Base-by-base conservation (phyloP, 257 asterid species). In the Mitragyna speciosa region DNA sequence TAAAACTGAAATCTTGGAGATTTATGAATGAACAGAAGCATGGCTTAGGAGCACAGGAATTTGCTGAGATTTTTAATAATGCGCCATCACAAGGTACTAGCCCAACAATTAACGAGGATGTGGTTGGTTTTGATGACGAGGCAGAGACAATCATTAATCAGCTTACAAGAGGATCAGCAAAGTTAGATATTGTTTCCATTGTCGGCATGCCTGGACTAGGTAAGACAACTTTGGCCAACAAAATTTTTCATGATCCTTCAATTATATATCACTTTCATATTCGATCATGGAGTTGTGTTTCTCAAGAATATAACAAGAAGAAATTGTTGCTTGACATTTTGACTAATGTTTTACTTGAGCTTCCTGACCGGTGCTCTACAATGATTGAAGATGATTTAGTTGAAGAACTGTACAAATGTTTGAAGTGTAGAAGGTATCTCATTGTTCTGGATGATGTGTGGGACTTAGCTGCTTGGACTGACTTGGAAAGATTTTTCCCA, bases 381-480 rank as follows among this genome's bases (percentile, higher is more conserved):
- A 8, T 26, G 72, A 39, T 7, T 69, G 80, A 47, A 0, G 52
- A 48, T 48, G 52, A 48, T 48, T 48, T 69, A 16, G 72, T 7
- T 0, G 52, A 70, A 16, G 0, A 12, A 2, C 66, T 78, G 12
- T n/a, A 26, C 28, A 70, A 66, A 10, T 16, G 33, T 3, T 52
- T 82, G 10, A 73, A 8, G 49, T 61, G 74, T 1, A 24, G 2
- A 5, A 56, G 39, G 56, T 78, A 52, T 67, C 76, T 83, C 20
- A n/a, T 83, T 41, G 73, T 78, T 16, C 0, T 78, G 19, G 82
- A 82, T 52, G 72, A 82, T 67, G 14, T 82, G 61, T 78, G 82
- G 72, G 70, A 59, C 45, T 45, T 43, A 4, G 22, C 15, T 26
- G 48, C 67, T 33, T 73, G 76, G 70, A 26, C 66, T 64, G 12